Evolutionary conservation across 805 yeast genomes (phyloP).

Genomic region (Zygotorulaspora sp.): DNA sequence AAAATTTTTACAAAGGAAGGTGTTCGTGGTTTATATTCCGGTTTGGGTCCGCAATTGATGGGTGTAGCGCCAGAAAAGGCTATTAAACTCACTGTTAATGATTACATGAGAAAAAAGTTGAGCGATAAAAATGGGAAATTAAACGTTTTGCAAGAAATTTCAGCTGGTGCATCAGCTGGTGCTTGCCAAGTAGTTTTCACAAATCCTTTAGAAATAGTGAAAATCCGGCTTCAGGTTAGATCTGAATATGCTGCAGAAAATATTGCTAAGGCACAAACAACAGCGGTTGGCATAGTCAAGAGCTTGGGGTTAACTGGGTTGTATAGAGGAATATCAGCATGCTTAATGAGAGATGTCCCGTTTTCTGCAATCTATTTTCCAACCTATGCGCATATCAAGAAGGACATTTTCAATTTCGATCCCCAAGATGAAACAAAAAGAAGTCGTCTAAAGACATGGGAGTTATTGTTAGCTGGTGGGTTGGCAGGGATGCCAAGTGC

Average conservation of each 20-base stretch:
- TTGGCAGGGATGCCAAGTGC: slow-evolving; percentile 98
- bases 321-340: slow-evolving; percentile 88
- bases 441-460: slow-evolving; percentile 69
- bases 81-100: slow-evolving; percentile 91
- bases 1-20: slow-evolving; percentile 80
- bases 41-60: slow-evolving; percentile 86
- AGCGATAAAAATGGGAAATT: slow-evolving; percentile 48
- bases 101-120: slow-evolving; percentile 70
- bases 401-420: slow-evolving; percentile 74
- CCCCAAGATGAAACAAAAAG: slow-evolving; percentile 59
- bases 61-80: slow-evolving; percentile 99
- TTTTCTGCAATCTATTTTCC: slow-evolving; percentile 97
- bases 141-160: slow-evolving; percentile 58
- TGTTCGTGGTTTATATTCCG: slow-evolving; percentile 79
- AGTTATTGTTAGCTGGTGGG: slow-evolving; percentile 82
- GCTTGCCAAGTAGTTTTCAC: slow-evolving; percentile 95
- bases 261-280: slow-evolving; percentile 34
- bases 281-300: slow-evolving; percentile 59
- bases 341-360: slow-evolving; percentile 91
- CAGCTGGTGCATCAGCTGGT: slow-evolving; percentile 94
- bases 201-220: slow-evolving; percentile 92
- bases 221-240: slow-evolving; percentile 90
- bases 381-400: slow-evolving; percentile 88
- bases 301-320: slow-evolving; percentile 80
- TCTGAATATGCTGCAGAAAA: slow-evolving; percentile 56